Evolutionary conservation across 176 grass and related monocot genomes (phyloP).

Genomic region (Miscanthus lutarioriparius): DNA sequence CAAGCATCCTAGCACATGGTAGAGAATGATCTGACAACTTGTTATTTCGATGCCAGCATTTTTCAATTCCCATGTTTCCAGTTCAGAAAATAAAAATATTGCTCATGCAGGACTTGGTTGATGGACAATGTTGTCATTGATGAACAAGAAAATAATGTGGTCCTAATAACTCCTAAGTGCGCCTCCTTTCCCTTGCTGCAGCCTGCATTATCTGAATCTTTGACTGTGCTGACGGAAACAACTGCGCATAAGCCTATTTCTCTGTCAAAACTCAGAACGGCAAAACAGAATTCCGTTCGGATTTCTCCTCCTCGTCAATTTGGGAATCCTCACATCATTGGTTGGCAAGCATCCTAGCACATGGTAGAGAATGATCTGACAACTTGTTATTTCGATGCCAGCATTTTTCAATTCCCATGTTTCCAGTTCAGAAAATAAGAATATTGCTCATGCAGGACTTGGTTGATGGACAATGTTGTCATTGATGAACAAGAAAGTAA

Average conservation of each 20-base stretch:
- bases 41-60: constrained; percentile 56
- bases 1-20: constrained; percentile 44
- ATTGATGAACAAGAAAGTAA: constrained; percentile 6
- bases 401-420: constrained; percentile 54
- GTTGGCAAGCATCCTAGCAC: constrained; percentile 47
- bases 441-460: not conserved
- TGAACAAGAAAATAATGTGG: not conserved
- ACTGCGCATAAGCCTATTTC: not conserved
- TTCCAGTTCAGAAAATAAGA: constrained; percentile 2
- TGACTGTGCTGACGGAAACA: not conserved
- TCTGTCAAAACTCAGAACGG: not conserved
- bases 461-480: constrained; percentile 38
- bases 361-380: constrained; percentile 38
- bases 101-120: not conserved
- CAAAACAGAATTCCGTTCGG: constrained; percentile 40
- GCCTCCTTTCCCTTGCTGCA: not conserved
- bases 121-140: constrained; percentile 41
- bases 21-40: constrained; percentile 46
- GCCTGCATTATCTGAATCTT: constrained; percentile 38
- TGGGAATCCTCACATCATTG: constrained; percentile 43
- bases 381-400: constrained; percentile 57
- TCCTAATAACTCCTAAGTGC: too few species aligned
- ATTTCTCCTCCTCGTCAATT: constrained; percentile 53
- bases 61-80: constrained; percentile 45
- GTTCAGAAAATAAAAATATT: not conserved